Percentiles rank a stretch among this genome's conserved stretches.
phyloP scores from a whole-genome alignment of 2,329 filamentous ascomycete species.

The Aspergillus alliaceus region DNA sequence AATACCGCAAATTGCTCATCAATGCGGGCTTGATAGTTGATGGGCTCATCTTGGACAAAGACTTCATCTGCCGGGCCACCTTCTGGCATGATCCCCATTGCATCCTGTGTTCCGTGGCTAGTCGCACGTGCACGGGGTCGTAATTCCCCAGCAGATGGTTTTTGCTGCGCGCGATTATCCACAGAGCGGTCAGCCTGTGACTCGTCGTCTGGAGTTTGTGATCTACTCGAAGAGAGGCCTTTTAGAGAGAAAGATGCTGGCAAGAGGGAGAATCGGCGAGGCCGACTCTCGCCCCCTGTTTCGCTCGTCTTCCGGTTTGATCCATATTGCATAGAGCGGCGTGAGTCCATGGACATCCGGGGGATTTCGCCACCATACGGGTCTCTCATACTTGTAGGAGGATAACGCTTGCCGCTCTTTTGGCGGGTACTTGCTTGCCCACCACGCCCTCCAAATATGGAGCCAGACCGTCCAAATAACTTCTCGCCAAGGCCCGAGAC shows the following conservation, averaged over 20 bases:
- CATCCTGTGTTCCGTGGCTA: slow-evolving; percentile 34
- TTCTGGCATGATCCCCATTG: slow-evolving; percentile 29
- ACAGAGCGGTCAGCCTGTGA: slow-evolving; percentile 39
- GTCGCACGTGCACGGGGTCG: slow-evolving; percentile 28
- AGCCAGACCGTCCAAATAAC: slow-evolving; percentile 79
- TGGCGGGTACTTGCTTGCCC: slow-evolving; percentile 40
- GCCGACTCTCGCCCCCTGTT: slow-evolving; percentile 61
- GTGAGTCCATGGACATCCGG: slow-evolving; percentile 70
- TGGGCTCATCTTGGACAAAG: slow-evolving; percentile 25
- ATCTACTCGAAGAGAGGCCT: slow-evolving; percentile 60
- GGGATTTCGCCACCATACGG: slow-evolving; percentile 61
- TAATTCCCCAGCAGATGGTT: slow-evolving; percentile 38
- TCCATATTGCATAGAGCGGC: slow-evolving; percentile 69
- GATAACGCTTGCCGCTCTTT: slow-evolving; percentile 68
- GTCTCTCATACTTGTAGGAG: slow-evolving; percentile 87
- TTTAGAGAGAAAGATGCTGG: slow-evolving; percentile 65
- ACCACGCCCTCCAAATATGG: slow-evolving; percentile 67
- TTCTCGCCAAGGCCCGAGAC: slow-evolving; percentile 81
- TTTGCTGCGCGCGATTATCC: slow-evolving; percentile 27
- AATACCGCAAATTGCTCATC: slow-evolving; percentile 43
- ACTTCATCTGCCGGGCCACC: slow-evolving; percentile 27
- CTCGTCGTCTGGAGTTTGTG: slow-evolving; percentile 46
- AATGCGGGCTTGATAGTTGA: slow-evolving; percentile 42
- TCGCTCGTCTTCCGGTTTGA: slow-evolving; percentile 71
- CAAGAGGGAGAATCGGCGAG: slow-evolving; percentile 70